Evolutionary conservation across 306 rosid genomes (phyloP).

Genomic region (Fagus crenata): DNA sequence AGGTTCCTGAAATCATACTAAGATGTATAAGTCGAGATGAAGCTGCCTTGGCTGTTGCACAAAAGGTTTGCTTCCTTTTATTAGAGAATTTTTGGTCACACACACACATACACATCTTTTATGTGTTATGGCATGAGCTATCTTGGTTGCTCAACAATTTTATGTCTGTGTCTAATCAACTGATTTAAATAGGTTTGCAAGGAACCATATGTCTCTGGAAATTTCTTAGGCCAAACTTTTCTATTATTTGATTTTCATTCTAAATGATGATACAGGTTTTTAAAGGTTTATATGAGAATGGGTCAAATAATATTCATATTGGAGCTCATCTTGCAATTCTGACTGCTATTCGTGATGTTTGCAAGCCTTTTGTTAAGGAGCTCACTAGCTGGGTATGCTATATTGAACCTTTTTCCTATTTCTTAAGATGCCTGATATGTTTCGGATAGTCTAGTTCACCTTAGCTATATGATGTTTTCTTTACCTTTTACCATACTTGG

Average conservation of each 20-base stretch:
- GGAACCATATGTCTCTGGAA: not conserved
- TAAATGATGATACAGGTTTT: constrained; percentile 56
- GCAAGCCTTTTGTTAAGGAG: constrained; percentile 96
- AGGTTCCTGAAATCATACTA: constrained; percentile 92
- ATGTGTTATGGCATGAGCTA: constrained; percentile 1
- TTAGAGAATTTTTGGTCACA: constrained; percentile 1
- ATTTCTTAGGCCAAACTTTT: not conserved
- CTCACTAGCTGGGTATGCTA: constrained; percentile 93
- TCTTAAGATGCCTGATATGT: not conserved
- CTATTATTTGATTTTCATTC: constrained; percentile 1
- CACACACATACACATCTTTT: not conserved
- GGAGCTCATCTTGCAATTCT: constrained; percentile 78
- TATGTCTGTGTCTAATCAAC: constrained; percentile 1
- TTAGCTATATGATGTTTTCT: not conserved
- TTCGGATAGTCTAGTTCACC: not conserved
- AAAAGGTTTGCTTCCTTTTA: constrained; percentile 58
- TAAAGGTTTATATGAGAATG: constrained; percentile 81
- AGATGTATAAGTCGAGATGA: constrained; percentile 93
- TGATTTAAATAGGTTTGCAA: constrained; percentile 16
- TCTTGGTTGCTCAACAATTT: constrained; percentile 20
- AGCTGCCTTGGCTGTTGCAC: constrained; percentile 99
- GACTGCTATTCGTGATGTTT: constrained; percentile 96
- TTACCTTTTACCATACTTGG: not conserved
- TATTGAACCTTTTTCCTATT: constrained; percentile 8
- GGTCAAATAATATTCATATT: constrained; percentile 67